phyloP scores from a whole-genome alignment of 2,329 filamentous ascomycete genomes.

The Diplodia intermedia region DNA sequence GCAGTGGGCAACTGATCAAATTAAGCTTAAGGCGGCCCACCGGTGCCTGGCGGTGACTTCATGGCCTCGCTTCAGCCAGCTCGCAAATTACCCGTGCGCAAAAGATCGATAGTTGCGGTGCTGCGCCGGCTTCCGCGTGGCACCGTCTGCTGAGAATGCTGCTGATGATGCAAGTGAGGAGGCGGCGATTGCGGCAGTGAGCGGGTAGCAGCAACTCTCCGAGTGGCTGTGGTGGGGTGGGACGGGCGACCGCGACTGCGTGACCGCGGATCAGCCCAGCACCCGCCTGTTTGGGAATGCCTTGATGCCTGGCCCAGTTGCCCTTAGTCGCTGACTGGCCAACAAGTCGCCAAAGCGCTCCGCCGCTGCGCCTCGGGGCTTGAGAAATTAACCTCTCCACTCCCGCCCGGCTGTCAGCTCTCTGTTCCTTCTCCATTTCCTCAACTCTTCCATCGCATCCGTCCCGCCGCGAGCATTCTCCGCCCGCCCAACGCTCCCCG shows the following conservation, averaged over 20 bases:
- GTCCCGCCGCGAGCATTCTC: background rate
- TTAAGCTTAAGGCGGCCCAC: constrained; percentile 32
- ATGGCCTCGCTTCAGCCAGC: constrained; percentile 2
- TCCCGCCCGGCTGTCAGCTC: background rate
- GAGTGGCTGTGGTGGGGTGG: constrained; percentile 6
- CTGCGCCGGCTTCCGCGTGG: constrained; percentile 4
- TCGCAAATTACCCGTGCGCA: background rate
- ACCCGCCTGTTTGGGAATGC: background rate
- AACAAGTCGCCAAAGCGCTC: constrained; percentile 2
- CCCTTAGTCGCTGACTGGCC: constrained; percentile 4
- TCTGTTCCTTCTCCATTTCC: constrained; percentile 9
- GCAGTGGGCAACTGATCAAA: background rate
- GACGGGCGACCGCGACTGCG: background rate
- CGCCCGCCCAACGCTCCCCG: background rate
- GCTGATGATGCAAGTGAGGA: background rate
- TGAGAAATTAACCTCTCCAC: constrained; percentile 28
- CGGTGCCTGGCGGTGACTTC: constrained; percentile 24
- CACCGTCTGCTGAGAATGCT: background rate
- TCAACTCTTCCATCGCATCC: constrained; percentile 15
- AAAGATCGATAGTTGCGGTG: background rate
- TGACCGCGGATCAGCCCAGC: constrained; percentile 2
- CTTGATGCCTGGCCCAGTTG: constrained; percentile 13
- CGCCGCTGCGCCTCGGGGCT: background rate
- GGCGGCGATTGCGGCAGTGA: constrained; percentile 7
- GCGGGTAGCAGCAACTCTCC: background rate